Evolutionary conservation across 768 basidiomycete species (phyloP), one percentile per base, ranked within the genome.

Genomic region (Tulasnella sp.): DNA sequence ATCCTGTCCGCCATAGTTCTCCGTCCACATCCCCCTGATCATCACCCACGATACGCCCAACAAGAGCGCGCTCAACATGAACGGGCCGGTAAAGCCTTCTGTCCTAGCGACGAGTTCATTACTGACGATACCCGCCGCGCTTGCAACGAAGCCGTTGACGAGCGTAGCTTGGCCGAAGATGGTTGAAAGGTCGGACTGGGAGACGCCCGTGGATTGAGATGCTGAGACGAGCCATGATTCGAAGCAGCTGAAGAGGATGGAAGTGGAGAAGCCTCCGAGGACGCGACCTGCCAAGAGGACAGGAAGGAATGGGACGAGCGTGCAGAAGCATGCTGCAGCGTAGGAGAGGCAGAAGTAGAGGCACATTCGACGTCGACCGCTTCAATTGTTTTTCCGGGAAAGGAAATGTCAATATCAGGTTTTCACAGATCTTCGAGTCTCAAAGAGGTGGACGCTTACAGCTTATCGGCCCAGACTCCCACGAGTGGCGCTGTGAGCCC

Each of bases 181-280:
- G 21, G 69, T 74, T 30, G 82, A 84, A 5, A 88, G 75, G 49
- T 83, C 81, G 10, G 76, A 69, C 7, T 78, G 74, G 1, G 80
- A 72, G 7, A 87, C 72, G 1, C 75, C 72, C 8, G 77, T 64
- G 11, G 75, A 69, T 22, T 77, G 77, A 15, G 82, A 73, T 0
- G 84, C 76, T 2, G 83, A 82, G 48, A 87, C 75, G 49, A 88
- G 72, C 86, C 87, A 88, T 22, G 84, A 81, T 64, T 88, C 85
- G 63, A 87, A 87, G 5, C 78, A 81, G 11, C 83, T 84, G 70
- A 81, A 86, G 31, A 87, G 77, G 62, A 87, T 86, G 19, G 85
- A 82, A 0, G 85, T 86, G 1, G 85, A 84, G 42, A 84, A 67
- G 1, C 86, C 86, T 1, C 83, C 86, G 4, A 84, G 73, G 15